A percentile compares a stretch with the other conserved stretches of the same genome.
Conservation (phyloP, 257 asterid genomes). For the Nicotiana noctiflora region DNA sequence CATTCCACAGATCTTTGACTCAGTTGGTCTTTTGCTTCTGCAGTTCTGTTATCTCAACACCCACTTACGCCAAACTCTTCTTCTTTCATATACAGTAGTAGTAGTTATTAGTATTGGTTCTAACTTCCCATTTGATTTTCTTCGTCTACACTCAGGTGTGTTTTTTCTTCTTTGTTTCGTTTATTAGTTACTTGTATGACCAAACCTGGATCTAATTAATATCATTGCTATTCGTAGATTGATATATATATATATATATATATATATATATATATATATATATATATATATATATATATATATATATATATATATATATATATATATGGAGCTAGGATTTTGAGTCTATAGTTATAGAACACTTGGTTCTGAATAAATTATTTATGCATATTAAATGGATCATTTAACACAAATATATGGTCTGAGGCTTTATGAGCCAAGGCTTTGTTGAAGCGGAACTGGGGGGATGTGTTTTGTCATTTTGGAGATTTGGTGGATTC, state of each 20-base stretch:
- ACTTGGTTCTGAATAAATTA: too few relatives aligned
- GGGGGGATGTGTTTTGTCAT: too few relatives aligned
- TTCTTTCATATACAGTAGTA: background rate
- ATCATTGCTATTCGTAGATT: background rate
- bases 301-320: too few relatives aligned
- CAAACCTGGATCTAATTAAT: background rate
- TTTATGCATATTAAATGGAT: too few relatives aligned
- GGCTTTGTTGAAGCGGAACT: too few relatives aligned
- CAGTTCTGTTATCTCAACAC: conserved; percentile 15
- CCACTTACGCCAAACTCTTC: conserved; percentile 10
- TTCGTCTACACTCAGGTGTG: background rate
- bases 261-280: too few relatives aligned
- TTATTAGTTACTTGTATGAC: background rate
- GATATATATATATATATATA: too few relatives aligned
- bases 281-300: too few relatives aligned
- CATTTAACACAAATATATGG: too few relatives aligned
- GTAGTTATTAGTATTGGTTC: background rate
- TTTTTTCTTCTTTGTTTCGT: background rate
- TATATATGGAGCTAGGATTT: background rate
- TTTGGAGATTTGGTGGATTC: background rate
- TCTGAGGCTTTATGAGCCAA: too few relatives aligned
- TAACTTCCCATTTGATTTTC: background rate
- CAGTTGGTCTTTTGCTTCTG: conserved; percentile 2
- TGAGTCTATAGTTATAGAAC: background rate
- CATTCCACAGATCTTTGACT: conserved; percentile 29